Conservation (phyloP, 805 yeast genomes). For the Spathaspora sp. region DNA sequence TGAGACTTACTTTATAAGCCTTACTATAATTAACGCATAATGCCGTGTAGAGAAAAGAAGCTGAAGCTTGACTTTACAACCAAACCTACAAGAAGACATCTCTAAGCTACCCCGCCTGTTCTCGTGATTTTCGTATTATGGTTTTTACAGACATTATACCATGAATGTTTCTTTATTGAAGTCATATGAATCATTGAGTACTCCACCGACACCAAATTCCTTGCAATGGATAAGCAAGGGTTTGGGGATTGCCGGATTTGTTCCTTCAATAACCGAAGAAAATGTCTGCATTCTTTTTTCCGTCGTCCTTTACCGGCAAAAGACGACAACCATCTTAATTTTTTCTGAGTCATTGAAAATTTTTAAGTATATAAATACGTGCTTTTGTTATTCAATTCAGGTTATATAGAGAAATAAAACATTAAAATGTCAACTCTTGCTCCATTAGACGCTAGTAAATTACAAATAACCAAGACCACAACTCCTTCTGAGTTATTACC, state of each 20-base stretch:
- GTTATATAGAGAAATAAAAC: neutral
- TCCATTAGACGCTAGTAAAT: slow-evolving; percentile 35
- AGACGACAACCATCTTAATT: neutral
- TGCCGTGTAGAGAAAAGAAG: too few species aligned
- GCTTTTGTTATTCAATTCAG: too few species aligned
- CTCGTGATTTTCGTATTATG: too few species aligned
- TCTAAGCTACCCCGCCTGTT: too few species aligned
- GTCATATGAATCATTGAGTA: too few species aligned
- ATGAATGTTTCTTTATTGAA: too few species aligned
- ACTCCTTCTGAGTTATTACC: slow-evolving; percentile 34
- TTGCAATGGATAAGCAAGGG: too few species aligned
- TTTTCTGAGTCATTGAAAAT: neutral
- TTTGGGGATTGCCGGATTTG: neutral
- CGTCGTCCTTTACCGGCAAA: neutral
- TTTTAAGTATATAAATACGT: neutral
- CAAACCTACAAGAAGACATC: neutral
- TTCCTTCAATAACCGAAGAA: neutral
- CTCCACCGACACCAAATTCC: too few species aligned
- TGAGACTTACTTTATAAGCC: too few species aligned
- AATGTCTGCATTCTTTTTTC: neutral
- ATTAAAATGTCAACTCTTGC: slow-evolving; percentile 9
- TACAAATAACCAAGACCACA: slow-evolving; percentile 33
- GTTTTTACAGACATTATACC: too few species aligned
- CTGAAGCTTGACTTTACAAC: neutral
- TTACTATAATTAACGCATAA: too few species aligned